These are phyloP conservation scores for Clarireedia homoeocarpa DNA, from an alignment of 2,329 filamentous ascomycete genomes.

Conservation along the genomic window DNA sequence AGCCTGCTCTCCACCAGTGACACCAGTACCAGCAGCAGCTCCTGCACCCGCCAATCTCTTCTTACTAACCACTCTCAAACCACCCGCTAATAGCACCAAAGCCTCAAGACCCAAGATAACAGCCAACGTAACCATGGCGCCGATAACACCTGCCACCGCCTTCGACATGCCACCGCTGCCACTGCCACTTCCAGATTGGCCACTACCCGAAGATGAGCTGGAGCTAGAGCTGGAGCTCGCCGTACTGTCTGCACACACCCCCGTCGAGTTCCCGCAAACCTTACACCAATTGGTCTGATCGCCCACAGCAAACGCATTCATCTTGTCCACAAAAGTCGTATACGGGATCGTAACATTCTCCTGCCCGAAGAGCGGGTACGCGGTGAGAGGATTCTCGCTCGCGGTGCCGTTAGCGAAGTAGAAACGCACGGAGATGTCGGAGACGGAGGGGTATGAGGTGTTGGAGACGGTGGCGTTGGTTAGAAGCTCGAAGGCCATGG, in stretches of 20 bases:
- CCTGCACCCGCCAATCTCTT: conserved; percentile 29
- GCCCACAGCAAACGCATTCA: conserved; percentile 60
- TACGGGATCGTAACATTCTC: conserved; percentile 51
- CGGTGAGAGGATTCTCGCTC: conserved; percentile 32
- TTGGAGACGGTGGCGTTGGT: conserved; percentile 41
- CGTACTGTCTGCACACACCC: conserved; percentile 49
- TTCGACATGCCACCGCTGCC: conserved; percentile 44
- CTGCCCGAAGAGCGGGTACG: conserved; percentile 55
- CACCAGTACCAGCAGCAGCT: neutral
- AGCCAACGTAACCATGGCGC: conserved; percentile 59
- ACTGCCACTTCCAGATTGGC: conserved; percentile 10
- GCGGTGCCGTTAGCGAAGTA: conserved; percentile 53
- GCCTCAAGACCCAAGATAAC: conserved; percentile 51
- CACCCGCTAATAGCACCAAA: conserved; percentile 45
- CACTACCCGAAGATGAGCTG: conserved; percentile 20
- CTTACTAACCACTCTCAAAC: conserved; percentile 51
- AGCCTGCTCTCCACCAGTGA: neutral
- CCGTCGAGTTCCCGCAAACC: conserved; percentile 65
- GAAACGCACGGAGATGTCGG: conserved; percentile 52
- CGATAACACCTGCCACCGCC: conserved; percentile 74
- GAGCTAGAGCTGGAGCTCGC: conserved; percentile 24
- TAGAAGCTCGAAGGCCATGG: conserved; percentile 70
- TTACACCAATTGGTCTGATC: conserved; percentile 63
- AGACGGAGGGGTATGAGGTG: conserved; percentile 39
- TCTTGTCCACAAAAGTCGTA: conserved; percentile 55